Percentiles rank a stretch among this genome's conserved stretches.
Conservation (phyloP, 2,329 filamentous ascomycete genomes). For the Aspergillus sojae region DNA sequence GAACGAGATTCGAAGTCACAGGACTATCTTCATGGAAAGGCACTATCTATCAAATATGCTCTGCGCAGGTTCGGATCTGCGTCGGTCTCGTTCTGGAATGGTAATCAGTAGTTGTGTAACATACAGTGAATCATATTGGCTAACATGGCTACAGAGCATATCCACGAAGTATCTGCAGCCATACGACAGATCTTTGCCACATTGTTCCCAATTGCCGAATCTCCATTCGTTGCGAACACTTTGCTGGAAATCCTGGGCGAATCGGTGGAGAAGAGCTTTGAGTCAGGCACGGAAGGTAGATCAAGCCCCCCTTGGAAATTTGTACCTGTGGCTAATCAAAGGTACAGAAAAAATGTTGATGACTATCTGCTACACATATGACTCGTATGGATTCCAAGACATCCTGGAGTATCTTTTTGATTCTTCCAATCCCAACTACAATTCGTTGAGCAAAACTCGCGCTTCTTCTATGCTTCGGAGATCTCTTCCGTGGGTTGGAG, state of each 20-base stretch:
- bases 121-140: not conserved
- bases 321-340: slow-evolving; percentile 11
- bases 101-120: slow-evolving; percentile 23
- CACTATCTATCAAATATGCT: slow-evolving; percentile 43
- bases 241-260: slow-evolving; percentile 44
- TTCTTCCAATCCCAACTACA: slow-evolving; percentile 28
- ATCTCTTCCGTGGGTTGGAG: slow-evolving; percentile 35
- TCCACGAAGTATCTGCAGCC: slow-evolving; percentile 27
- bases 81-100: slow-evolving; percentile 36
- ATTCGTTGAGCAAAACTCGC: slow-evolving; percentile 31
- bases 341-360: slow-evolving; percentile 19
- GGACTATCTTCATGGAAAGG: slow-evolving; percentile 45
- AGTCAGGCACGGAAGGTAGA: slow-evolving; percentile 34
- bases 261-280: slow-evolving; percentile 35
- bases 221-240: slow-evolving; percentile 38
- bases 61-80: slow-evolving; percentile 38
- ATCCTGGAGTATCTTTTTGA: slow-evolving; percentile 31
- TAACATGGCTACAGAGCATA: slow-evolving; percentile 30
- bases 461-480: slow-evolving; percentile 40
- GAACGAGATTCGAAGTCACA: slow-evolving; percentile 26
- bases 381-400: slow-evolving; percentile 31
- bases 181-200: slow-evolving; percentile 29
- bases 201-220: slow-evolving; percentile 32
- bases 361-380: slow-evolving; percentile 27
- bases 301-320: not conserved